phyloP scores from a whole-genome alignment of 108 stramenopile genomes.

The Cyclotella atomus region DNA sequence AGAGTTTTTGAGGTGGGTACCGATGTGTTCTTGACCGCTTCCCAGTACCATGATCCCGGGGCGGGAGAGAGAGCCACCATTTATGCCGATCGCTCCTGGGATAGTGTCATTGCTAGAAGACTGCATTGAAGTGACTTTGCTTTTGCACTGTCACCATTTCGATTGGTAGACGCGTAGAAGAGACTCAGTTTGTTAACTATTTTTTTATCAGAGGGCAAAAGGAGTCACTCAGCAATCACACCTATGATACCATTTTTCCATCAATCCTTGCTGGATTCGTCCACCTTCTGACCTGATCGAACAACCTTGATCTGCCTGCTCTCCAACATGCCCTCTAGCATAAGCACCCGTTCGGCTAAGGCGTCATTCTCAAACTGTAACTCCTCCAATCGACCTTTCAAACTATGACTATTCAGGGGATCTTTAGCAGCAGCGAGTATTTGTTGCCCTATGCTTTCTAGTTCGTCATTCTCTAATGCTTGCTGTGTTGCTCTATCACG shows the following conservation, averaged over 20 bases:
- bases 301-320: slow-evolving; percentile 57
- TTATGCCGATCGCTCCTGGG: too few relatives aligned
- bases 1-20: too few relatives aligned
- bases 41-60: too few relatives aligned
- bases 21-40: too few relatives aligned
- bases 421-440: slow-evolving; percentile 63
- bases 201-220: too few relatives aligned
- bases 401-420: slow-evolving; percentile 49
- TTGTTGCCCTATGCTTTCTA: slow-evolving; percentile 52
- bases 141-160: background rate
- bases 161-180: too few relatives aligned
- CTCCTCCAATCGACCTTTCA: slow-evolving; percentile 57
- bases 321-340: slow-evolving; percentile 51
- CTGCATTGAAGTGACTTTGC: background rate
- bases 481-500: slow-evolving; percentile 51
- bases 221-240: too few relatives aligned
- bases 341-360: slow-evolving; percentile 51
- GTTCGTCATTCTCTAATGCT: slow-evolving; percentile 64
- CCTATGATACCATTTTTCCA: background rate
- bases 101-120: background rate
- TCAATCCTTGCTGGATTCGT: slow-evolving; percentile 3
- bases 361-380: slow-evolving; percentile 56
- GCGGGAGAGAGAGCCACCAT: too few relatives aligned
- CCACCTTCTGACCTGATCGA: background rate
- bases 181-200: too few relatives aligned